Evolutionary conservation across 2,329 filamentous ascomycete species (phyloP), one percentile per base, ranked within the genome.

Genomic region (Aspergillus sp.): DNA sequence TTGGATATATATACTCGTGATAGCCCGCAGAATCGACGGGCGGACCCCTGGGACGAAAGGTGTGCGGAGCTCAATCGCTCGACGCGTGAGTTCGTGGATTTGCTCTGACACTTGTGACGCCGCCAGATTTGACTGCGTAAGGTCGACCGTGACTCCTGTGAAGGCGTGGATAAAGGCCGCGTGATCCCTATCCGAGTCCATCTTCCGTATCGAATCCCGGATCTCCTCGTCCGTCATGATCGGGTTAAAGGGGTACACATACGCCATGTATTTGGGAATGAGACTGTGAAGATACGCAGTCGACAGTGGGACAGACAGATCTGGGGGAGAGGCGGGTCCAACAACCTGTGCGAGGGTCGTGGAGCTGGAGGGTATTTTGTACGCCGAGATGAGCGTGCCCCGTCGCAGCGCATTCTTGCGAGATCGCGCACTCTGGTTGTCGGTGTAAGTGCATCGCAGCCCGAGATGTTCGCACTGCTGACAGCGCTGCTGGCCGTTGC

Each of bases 1-100:
- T 65, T 85, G 81, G 41, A 85, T 77, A 63, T 84, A 85, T 49
- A 85, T 74, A 45, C 79, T 81, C n/a, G 81, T 82, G 76, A 84
- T 80, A 15, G 82, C 77, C 43, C 80, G 76, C 61, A 80, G 78
- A 34, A 83, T 75, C 0, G 78, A 80, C 11, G 80, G 75, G 1
- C 75, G 74, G 3, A 78, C 74, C n/a, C 78, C 76, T 6, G 75
- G 73, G 13, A 71, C 68, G 1, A 78, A 65, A n/a, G 78, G 76
- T 9, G 76, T 71, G 13, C 77, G 74, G 7, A 73, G 68, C 54
- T 74, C 72, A 65, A 68, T 75, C 62, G 70, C 77, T 70, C 64
- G 80, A 65, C 59, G 74, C 31, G 70, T 57, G 34, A 75, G 62
- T 9, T 68, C 65, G 15, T 65, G 57, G 53, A 73, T 68, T n/a